Evolutionary conservation across 1,284 basidiomycete species (phyloP), one percentile per base, ranked within the genome.

Genomic region (Porodaedalea pini): DNA sequence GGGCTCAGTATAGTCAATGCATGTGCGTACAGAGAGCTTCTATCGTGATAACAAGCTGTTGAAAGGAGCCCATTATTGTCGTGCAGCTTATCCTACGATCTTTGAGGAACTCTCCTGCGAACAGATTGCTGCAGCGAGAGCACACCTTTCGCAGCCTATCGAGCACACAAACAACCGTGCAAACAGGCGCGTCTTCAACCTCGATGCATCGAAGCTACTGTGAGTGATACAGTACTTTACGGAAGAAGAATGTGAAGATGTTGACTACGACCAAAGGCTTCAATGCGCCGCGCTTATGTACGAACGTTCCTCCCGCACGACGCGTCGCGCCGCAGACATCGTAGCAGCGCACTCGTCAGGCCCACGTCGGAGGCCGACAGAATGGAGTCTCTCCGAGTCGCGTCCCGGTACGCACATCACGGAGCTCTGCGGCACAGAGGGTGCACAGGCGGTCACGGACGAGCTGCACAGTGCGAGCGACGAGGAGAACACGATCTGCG

Each of bases 51-150:
- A 31, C 49, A 51, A 4, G 15, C 13, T 54, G 31, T 25, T 8
- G 31, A 36, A 48, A 17, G 45, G 6, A 51, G 17, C 32, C 11
- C 17, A 15, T 41, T 15, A 44, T 40, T 36, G 4, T 27, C n/a
- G 43, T 32, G 8, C 51, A 69, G 70, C 65, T 2, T 71, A 71
- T 55, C 70, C 69, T 36, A 59, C 65, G 15, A 69, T 72, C 48
- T 72, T 71, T 39, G 58, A 67, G 37, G 66, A 68, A 48, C 61
- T 66, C 25, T 65, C 61, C 19, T 52, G 54, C 8, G 66, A 69
- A 39, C 62, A 68, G 15, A 62, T 65, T 31, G 6, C 63, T 39
- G 64, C 64, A 4, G 69, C 68, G 5, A 62, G 62, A 48, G 45
- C 55, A 0, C 63, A 64, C 34, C 63, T 70, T 2, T 58, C 65